Conservation (phyloP, 2,329 filamentous ascomycete species). For the Neoascochyta sp. region DNA sequence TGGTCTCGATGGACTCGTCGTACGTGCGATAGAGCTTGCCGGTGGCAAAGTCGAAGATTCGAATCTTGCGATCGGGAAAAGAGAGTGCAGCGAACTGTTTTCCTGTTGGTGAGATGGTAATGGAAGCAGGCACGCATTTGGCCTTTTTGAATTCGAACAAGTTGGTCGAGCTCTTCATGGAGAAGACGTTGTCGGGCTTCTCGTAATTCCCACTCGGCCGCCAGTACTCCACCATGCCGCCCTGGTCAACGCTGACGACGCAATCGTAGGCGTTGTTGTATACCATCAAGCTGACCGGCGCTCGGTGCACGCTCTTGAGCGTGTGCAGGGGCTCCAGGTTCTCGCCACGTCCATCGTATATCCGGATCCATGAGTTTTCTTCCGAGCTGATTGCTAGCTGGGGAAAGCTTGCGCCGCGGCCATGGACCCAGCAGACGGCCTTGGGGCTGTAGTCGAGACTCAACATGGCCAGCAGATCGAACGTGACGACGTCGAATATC, state of each 20-base stretch:
- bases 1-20: constrained; percentile 85
- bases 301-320: constrained; percentile 74
- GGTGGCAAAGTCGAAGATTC: constrained; percentile 86
- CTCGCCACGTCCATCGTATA: constrained; percentile 90
- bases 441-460: constrained; percentile 71
- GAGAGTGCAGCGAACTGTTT: constrained; percentile 85
- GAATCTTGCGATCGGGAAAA: constrained; percentile 87
- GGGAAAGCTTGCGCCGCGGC: constrained; percentile 78
- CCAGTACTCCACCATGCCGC: constrained; percentile 98
- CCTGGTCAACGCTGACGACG: constrained; percentile 82
- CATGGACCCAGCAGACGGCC: constrained; percentile 87
- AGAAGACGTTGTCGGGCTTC: constrained; percentile 87
- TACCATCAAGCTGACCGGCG: constrained; percentile 75
- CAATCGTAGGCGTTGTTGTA: constrained; percentile 90
- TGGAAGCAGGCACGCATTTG: constrained; percentile 75
- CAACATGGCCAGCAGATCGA: constrained; percentile 63
- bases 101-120: constrained; percentile 82
- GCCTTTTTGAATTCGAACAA: constrained; percentile 95
- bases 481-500: constrained; percentile 75
- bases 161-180: constrained; percentile 89
- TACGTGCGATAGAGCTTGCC: constrained; percentile 89
- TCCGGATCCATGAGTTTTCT: constrained; percentile 65
- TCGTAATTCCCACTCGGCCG: constrained; percentile 74
- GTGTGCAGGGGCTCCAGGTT: constrained; percentile 71
- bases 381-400: constrained; percentile 80